Evolutionary conservation across 2,329 filamentous ascomycete species (phyloP).

Genomic region (Aspergillus sp.): DNA sequence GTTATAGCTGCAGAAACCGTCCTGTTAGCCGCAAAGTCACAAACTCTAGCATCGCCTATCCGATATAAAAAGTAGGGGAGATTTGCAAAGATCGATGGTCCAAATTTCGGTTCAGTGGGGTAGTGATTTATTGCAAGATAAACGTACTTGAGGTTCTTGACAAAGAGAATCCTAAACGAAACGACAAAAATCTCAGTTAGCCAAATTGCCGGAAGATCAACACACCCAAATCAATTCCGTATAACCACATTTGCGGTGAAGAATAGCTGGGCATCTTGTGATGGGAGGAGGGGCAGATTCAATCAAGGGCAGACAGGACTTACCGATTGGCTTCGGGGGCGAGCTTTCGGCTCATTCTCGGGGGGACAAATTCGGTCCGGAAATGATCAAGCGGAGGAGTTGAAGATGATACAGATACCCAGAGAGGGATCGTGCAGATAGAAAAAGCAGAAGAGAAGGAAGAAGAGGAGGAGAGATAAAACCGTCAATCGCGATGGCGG

Average conservation of each 20-base stretch:
- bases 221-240: background rate
- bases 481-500: conserved; percentile 3
- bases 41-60: too few relatives aligned
- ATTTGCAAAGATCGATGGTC: too few relatives aligned
- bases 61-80: too few relatives aligned
- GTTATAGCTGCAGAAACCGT: conserved; percentile 70
- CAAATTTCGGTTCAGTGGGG: background rate
- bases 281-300: conserved; percentile 19
- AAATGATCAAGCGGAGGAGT: conserved; percentile 11
- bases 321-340: conserved; percentile 99
- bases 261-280: conserved; percentile 10
- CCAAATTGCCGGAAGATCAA: background rate
- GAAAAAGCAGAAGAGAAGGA: conserved; percentile 7
- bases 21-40: conserved; percentile 7
- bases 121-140: conserved; percentile 5
- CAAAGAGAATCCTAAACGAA: conserved; percentile 84
- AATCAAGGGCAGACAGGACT: conserved; percentile 34
- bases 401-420: conserved; percentile 20
- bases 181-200: background rate
- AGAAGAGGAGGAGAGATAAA: conserved; percentile 15
- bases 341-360: conserved; percentile 64
- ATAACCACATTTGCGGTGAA: conserved; percentile 1
- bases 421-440: conserved; percentile 5
- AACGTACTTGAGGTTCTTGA: conserved; percentile 94
- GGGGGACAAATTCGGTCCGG: conserved; percentile 12